Evolutionary conservation across 768 basidiomycete species (phyloP), one percentile per base, ranked within the genome.

Genomic region (Leccinum barrowsii): DNA sequence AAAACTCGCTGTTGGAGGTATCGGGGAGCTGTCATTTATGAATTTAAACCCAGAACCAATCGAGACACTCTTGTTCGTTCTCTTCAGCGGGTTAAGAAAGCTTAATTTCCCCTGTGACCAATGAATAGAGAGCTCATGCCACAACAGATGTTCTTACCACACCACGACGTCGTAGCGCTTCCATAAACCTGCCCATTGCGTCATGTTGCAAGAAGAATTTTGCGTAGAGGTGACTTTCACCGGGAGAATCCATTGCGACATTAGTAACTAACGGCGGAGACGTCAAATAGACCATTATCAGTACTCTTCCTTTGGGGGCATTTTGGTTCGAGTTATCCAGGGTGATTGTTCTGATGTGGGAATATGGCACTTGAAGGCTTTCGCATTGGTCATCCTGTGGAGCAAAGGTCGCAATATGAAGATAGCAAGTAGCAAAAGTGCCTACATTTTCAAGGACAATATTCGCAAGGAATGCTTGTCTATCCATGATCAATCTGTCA

Each of bases 401-500:
- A 57, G 59, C 21, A 62, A 12, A 48, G 15, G 49, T n/a, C n/a
- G 17, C 54, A 37, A 66, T 40, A 52, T 22, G 22, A 57, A 44
- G 22, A 50, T 28, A 34, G 46, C 44, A 15, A 40, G 22, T 12
- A 13, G 21, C 19, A 22, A 54, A 0, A 15, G 50, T 21, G 11
- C 66, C 5, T 56, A 66, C 70, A 51, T 66, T 61, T 40, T 64
- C 63, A 30, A 46, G 51, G 10, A 74, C 70, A 21, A 86, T 71
- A 59, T 84, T 86, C 2, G 72, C 79, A n/a, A 83, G 65, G 59
- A 88, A 78, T 4, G 72, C 74, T 49, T 70, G 75, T 26, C 73
- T 75, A 59, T 88, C 85, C 51, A 84, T 66, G 62, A 81, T 82
- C 50, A 87, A 60, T 28, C 80, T 75, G 56, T 82, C 80, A 0